Conservation (phyloP, 2,329 filamentous ascomycete genomes). For the Chlorencoelia australis region DNA sequence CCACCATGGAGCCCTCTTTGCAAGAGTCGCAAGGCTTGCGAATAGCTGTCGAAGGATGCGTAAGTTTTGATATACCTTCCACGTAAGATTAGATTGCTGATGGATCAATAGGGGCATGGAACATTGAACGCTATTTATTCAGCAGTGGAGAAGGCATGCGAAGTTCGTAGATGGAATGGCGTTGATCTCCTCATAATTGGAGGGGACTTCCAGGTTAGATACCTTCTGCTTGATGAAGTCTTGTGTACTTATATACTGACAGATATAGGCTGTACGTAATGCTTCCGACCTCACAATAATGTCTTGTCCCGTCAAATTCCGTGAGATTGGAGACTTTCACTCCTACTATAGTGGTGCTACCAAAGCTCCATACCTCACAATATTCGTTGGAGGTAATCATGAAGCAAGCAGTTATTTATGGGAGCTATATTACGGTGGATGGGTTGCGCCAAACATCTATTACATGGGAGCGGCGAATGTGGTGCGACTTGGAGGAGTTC, state of each 20-base stretch:
- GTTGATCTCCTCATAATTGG: conserved; percentile 91
- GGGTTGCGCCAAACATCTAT: conserved; percentile 95
- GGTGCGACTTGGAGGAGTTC: conserved; percentile 68
- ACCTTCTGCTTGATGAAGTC: background rate
- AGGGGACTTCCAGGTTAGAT: conserved; percentile 77
- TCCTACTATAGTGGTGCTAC: conserved; percentile 79
- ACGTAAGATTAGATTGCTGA: background rate
- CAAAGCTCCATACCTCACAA: conserved; percentile 74
- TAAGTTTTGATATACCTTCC: conserved; percentile 35
- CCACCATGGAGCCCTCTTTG: conserved; percentile 19
- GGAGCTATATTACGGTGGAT: conserved; percentile 93
- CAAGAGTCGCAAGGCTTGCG: conserved; percentile 43
- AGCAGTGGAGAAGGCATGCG: conserved; percentile 58
- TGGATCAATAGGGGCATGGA: conserved; percentile 63
- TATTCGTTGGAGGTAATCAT: conserved; percentile 93
- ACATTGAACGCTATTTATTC: conserved; percentile 86
- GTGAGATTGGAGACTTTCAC: conserved; percentile 81
- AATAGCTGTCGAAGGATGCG: conserved; percentile 80
- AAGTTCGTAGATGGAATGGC: conserved; percentile 63
- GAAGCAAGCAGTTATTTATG: conserved; percentile 84
- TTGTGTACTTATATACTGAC: conserved; percentile 6
- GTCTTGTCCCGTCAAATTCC: conserved; percentile 82
- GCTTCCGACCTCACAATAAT: conserved; percentile 79
- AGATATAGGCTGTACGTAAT: conserved; percentile 67
- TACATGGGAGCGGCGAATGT: conserved; percentile 93